A percentile compares a stretch with the other conserved stretches of the same genome.
These are phyloP conservation scores for Verticillium longisporum DNA, from an alignment of 2,329 filamentous ascomycete genomes.

Conservation along the genomic window DNA sequence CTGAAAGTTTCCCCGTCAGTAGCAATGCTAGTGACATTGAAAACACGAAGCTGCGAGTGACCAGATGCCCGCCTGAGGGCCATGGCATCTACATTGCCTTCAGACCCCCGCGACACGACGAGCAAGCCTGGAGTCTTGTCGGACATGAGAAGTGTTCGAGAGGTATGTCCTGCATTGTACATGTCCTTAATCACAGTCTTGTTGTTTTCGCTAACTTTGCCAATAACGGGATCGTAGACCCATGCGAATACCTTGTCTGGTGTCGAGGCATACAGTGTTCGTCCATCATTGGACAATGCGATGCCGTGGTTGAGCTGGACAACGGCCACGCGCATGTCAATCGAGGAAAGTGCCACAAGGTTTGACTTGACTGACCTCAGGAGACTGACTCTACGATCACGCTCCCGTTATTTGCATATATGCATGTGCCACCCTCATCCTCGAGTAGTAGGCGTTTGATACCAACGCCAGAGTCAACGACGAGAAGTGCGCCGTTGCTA, in stretches of 20 bases:
- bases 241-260: conserved; percentile 48
- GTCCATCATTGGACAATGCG: conserved; percentile 23
- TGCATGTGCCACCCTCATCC: conserved; percentile 33
- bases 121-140: conserved; percentile 42
- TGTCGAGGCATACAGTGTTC: conserved; percentile 44
- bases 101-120: conserved; percentile 55
- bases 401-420: conserved; percentile 22
- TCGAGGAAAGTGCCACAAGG: too few relatives aligned
- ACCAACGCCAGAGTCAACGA: conserved; percentile 34
- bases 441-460: conserved; percentile 31
- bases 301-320: conserved; percentile 42
- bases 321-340: neutral
- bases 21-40: conserved; percentile 17
- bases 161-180: conserved; percentile 48
- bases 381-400: neutral
- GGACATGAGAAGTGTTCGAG: conserved; percentile 56
- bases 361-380: neutral
- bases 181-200: conserved; percentile 50
- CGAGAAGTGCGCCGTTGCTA: conserved; percentile 32
- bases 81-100: conserved; percentile 47
- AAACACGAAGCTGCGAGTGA: conserved; percentile 53
- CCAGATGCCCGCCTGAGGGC: conserved; percentile 43
- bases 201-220: conserved; percentile 31
- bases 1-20: conserved; percentile 15
- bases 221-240: conserved; percentile 46